Conservation (phyloP, 83 land plant species). For the Isoetes engelmannii region DNA sequence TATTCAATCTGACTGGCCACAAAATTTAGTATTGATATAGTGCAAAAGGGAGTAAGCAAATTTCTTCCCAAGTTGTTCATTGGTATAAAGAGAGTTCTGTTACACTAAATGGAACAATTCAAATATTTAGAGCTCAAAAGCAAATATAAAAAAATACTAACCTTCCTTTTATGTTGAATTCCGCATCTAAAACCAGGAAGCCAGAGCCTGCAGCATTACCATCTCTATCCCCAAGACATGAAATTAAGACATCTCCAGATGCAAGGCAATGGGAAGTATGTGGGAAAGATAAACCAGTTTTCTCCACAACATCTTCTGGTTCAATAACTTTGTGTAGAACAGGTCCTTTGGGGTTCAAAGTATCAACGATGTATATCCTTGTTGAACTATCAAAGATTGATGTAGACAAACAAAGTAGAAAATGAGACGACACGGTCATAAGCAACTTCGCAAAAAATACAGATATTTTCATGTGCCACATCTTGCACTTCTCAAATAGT, state of each 20-base stretch:
- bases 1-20: too few species aligned
- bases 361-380: constrained; percentile 83
- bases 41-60: too few species aligned
- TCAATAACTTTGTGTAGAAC: constrained; percentile 70
- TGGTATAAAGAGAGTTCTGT: too few species aligned
- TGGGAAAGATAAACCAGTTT: constrained; percentile 88
- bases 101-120: too few species aligned
- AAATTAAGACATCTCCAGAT: constrained; percentile 81
- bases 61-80: too few species aligned
- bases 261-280: constrained; percentile 97
- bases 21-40: too few species aligned
- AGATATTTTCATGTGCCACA: not conserved
- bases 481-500: not conserved
- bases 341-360: constrained; percentile 69
- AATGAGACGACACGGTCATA: not conserved
- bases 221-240: constrained; percentile 91
- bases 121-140: too few species aligned
- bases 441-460: not conserved
- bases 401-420: constrained; percentile 6
- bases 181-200: constrained; percentile 84
- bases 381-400: constrained; percentile 60
- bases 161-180: constrained; percentile 98
- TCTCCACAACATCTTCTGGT: constrained; percentile 59
- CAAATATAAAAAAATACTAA: constrained; percentile 1
- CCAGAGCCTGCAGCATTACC: constrained; percentile 92